Percentiles rank a stretch among this genome's conserved stretches.
Evolutionary conservation across 164 flowering plant genomes (phyloP).

Genomic region (Sextonia rubra): DNA sequence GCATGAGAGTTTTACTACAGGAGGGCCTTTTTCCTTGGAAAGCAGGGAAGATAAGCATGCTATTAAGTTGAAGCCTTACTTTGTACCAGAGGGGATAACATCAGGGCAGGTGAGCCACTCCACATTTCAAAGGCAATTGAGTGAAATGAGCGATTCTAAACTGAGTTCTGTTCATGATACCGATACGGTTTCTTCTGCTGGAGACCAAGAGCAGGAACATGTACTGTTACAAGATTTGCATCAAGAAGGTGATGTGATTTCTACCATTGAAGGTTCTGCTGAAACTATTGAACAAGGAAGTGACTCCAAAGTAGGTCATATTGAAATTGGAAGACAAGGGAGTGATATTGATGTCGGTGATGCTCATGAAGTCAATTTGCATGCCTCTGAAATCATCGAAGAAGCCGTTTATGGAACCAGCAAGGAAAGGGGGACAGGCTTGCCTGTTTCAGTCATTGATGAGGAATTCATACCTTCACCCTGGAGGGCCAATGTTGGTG

Average conservation of each 20-base stretch:
- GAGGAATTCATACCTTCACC: neutral
- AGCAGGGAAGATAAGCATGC: constrained; percentile 38
- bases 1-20: constrained; percentile 68
- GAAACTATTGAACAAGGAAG: constrained; percentile 36
- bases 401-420: neutral
- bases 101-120: constrained; percentile 44
- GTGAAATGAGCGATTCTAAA: constrained; percentile 72
- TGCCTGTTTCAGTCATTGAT: neutral
- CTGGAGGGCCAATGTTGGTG: constrained; percentile 10
- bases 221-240: constrained; percentile 31
- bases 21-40: constrained; percentile 47
- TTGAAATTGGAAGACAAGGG: constrained; percentile 33
- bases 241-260: constrained; percentile 30
- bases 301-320: constrained; percentile 33
- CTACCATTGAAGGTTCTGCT: constrained; percentile 22
- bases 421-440: neutral
- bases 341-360: constrained; percentile 21
- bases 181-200: constrained; percentile 51
- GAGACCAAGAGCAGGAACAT: constrained; percentile 41
- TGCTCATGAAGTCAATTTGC: neutral
- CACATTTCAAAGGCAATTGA: constrained; percentile 52
- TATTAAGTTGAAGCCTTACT: constrained; percentile 50
- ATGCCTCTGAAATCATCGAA: constrained; percentile 4
- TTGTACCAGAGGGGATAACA: constrained; percentile 46
- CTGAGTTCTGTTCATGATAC: constrained; percentile 69